These are phyloP conservation scores for Marchantia polymorpha DNA, from an alignment of 225 moss, liverwort and hornwort genomes.

Conservation along the genomic window DNA sequence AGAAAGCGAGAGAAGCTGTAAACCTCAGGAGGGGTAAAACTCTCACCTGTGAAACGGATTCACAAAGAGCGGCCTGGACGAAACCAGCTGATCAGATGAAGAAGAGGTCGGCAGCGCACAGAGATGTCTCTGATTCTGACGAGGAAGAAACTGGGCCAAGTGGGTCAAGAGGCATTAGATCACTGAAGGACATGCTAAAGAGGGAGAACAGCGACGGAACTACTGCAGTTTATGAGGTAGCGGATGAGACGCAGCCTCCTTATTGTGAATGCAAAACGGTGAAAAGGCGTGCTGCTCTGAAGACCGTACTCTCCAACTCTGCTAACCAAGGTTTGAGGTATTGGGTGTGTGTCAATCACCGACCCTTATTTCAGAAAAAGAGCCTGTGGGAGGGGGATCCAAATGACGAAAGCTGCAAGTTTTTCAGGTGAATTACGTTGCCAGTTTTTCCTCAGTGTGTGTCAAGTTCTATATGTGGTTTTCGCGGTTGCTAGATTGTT, in stretches of 20 bases:
- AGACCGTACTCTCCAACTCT: slow-evolving; percentile 11
- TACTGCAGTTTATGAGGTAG: neutral
- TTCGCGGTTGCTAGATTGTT: neutral
- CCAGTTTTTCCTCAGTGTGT: too few species aligned
- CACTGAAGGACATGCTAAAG: slow-evolving; percentile 6
- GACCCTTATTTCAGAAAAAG: slow-evolving; percentile 19
- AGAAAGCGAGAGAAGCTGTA: slow-evolving; percentile 6
- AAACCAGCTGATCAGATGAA: slow-evolving; percentile 4
- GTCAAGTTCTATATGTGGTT: too few species aligned
- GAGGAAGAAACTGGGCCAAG: slow-evolving; percentile 12
- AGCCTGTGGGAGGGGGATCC: slow-evolving; percentile 3
- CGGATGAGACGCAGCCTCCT: slow-evolving; percentile 16
- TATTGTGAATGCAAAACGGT: slow-evolving; percentile 25
- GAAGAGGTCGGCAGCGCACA: neutral
- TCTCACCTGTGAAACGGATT: neutral
- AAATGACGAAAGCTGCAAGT: slow-evolving; percentile 23
- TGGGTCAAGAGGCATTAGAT: slow-evolving; percentile 16
- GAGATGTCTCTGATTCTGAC: neutral
- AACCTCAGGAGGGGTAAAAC: neutral
- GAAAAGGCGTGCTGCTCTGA: slow-evolving; percentile 19
- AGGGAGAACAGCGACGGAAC: slow-evolving; percentile 14
- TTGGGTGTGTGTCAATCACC: slow-evolving; percentile 29
- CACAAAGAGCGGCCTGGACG: neutral
- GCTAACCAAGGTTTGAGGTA: slow-evolving; percentile 18
- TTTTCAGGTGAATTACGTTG: slow-evolving; percentile 11